Evolutionary conservation across 306 rosid species (phyloP).

Genomic region (Rosa rugosa): DNA sequence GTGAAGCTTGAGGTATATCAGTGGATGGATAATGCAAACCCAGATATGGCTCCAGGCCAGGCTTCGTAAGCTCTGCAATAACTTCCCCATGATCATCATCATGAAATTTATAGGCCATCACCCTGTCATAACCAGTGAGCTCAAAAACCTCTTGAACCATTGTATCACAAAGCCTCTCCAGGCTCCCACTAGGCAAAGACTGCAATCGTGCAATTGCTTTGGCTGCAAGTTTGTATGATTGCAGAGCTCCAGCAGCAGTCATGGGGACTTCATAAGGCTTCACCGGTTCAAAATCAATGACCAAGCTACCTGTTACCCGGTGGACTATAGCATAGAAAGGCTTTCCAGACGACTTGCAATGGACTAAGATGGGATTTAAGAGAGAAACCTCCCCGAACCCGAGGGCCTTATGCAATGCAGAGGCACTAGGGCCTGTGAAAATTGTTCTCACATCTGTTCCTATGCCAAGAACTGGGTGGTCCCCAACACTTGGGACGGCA

Average conservation of each 20-base stretch:
- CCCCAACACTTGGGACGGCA: constrained; percentile 94
- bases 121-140: constrained; percentile 96
- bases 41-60: constrained; percentile 80
- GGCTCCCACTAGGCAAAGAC: constrained; percentile 86
- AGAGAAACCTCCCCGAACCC: constrained; percentile 89
- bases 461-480: constrained; percentile 82
- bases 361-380: constrained; percentile 88
- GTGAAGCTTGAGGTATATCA: constrained; percentile 92
- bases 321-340: constrained; percentile 91
- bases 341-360: constrained; percentile 95
- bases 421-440: constrained; percentile 81
- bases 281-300: constrained; percentile 93
- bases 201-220: constrained; percentile 86
- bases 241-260: constrained; percentile 94
- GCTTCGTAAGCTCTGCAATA: constrained; percentile 74
- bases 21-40: constrained; percentile 97
- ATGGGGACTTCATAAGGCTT: constrained; percentile 87
- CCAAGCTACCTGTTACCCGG: constrained; percentile 77
- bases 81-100: constrained; percentile 98
- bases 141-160: constrained; percentile 98
- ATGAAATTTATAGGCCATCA: constrained; percentile 97
- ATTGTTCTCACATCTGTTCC: constrained; percentile 78
- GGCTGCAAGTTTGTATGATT: constrained; percentile 93
- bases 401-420: constrained; percentile 84
- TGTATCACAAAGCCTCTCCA: constrained; percentile 87